phyloP scores from a whole-genome alignment of 2,329 filamentous ascomycete species.

The Penicillium hesseltinei region DNA sequence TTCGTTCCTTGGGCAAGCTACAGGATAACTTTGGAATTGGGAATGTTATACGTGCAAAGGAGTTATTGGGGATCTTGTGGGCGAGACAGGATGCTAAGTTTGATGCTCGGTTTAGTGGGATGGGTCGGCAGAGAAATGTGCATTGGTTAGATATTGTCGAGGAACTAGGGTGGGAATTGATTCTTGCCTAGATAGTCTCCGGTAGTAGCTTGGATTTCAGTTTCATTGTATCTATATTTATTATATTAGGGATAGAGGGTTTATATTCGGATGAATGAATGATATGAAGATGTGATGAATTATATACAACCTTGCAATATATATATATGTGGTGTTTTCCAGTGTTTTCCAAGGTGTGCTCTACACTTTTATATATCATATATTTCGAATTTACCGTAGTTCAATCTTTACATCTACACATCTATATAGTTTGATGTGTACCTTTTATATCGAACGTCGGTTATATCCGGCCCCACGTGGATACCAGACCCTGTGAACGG shows the following conservation, averaged over 20 bases:
- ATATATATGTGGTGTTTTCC: neutral
- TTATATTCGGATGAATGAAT: neutral
- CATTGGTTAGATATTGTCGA: constrained; percentile 37
- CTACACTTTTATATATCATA: too few species aligned
- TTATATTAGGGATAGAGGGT: neutral
- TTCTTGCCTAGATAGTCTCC: constrained; percentile 25
- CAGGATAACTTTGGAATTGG: constrained; percentile 38
- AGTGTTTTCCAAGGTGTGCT: neutral
- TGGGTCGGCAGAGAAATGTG: neutral
- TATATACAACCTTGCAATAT: neutral
- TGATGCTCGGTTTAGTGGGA: neutral
- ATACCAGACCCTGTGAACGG: neutral
- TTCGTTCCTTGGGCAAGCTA: constrained; percentile 28
- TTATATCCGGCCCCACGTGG: neutral
- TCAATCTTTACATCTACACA: too few species aligned
- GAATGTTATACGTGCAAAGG: constrained; percentile 35
- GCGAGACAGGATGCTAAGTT: constrained; percentile 17
- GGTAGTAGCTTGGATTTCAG: neutral
- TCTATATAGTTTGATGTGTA: neutral
- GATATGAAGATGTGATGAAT: neutral
- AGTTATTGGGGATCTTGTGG: constrained; percentile 32
- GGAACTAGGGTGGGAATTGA: constrained; percentile 34
- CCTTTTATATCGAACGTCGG: neutral
- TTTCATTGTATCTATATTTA: neutral
- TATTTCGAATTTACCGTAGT: too few species aligned